phyloP scores from a whole-genome alignment of 2,329 filamentous ascomycete genomes.

The Shiraia sp. region DNA sequence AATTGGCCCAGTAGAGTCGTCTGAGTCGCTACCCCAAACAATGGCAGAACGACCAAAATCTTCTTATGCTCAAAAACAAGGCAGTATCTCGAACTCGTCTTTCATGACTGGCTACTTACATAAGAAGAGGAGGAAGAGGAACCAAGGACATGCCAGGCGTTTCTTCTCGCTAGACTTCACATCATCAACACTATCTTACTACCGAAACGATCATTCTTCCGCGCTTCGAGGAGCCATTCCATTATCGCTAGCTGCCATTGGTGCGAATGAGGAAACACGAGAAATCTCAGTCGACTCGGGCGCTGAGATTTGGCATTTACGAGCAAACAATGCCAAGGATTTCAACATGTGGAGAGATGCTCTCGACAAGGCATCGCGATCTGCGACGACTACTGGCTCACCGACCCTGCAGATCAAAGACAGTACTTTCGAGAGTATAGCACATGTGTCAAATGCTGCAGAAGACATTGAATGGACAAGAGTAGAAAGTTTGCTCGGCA shows the following conservation, averaged over 20 bases:
- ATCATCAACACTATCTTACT: constrained; percentile 93
- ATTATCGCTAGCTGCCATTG: constrained; percentile 85
- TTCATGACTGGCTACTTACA: constrained; percentile 84
- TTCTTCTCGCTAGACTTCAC: constrained; percentile 97
- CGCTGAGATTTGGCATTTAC: constrained; percentile 94
- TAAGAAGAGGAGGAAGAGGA: constrained; percentile 90
- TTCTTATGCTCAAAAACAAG: constrained; percentile 29
- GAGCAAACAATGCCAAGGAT: constrained; percentile 78
- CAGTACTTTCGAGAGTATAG: constrained; percentile 19
- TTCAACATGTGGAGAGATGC: constrained; percentile 87
- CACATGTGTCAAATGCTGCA: constrained; percentile 41
- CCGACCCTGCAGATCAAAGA: constrained; percentile 34
- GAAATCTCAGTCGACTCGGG: constrained; percentile 98
- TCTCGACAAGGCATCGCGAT: constrained; percentile 77
- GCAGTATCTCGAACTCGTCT: constrained; percentile 44
- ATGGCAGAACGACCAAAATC: constrained; percentile 48
- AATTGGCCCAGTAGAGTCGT: constrained; percentile 51
- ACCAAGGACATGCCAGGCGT: constrained; percentile 87
- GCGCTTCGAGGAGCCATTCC: constrained; percentile 91
- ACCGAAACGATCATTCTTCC: constrained; percentile 90
- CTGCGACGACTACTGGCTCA: constrained; percentile 35
- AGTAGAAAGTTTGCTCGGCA: constrained; percentile 82
- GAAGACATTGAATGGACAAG: constrained; percentile 86
- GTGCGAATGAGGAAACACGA: constrained; percentile 81
- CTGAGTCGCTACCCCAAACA: constrained; percentile 52